These are phyloP conservation scores for Trametopsis cervina DNA, from an alignment of 768 basidiomycete species.

Conservation along the genomic window DNA sequence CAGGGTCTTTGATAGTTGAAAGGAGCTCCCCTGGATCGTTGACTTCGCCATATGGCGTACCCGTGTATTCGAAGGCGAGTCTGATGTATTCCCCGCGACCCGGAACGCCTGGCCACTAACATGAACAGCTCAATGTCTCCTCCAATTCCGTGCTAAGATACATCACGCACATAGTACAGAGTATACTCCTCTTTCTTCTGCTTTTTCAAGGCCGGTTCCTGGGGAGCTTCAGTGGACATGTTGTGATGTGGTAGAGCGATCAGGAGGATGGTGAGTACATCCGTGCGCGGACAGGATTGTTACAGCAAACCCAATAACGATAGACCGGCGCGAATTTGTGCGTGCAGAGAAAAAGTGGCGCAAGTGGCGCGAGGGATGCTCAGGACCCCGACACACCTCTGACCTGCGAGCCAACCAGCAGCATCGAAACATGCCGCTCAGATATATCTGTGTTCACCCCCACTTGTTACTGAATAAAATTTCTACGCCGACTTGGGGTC, in stretches of 20 bases:
- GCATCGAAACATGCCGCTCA: no score
- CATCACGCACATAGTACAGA: conserved; percentile 20
- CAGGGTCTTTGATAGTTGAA: conserved; percentile 14
- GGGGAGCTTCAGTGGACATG: conserved; percentile 4
- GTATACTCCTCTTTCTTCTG: conserved; percentile 16
- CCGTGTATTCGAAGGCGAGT: conserved; percentile 31
- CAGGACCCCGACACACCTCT: no score
- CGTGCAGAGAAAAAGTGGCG: no score
- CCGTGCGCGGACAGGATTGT: no score
- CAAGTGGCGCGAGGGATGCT: no score
- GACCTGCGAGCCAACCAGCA: no score
- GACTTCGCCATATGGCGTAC: conserved; percentile 27
- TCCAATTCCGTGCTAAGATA: background rate
- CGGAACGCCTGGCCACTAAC: conserved; percentile 27
- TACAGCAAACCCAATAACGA: no score
- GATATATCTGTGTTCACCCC: no score
- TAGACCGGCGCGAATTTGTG: no score
- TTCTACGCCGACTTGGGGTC: no score
- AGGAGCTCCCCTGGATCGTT: conserved; percentile 14
- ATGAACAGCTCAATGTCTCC: background rate
- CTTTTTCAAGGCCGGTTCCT: conserved; percentile 14
- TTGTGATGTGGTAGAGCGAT: background rate
- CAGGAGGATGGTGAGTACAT: no score
- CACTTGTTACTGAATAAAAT: no score
- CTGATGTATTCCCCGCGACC: conserved; percentile 34